Base-by-base conservation (phyloP, 352 stramenopile genomes). In the Globisporangium splendens region DNA sequence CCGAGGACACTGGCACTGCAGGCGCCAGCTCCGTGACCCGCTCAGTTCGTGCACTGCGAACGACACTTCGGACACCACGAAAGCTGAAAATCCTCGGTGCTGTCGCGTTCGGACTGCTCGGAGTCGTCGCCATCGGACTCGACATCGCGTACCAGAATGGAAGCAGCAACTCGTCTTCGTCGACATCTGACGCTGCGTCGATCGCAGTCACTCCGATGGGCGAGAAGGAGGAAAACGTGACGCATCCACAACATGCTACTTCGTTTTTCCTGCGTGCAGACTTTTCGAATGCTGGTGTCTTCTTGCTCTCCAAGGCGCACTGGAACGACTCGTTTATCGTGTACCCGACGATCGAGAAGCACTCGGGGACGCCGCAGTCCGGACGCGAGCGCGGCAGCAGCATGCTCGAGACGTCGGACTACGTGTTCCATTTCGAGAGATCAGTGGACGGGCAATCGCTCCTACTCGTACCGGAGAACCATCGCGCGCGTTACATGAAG, bases 281-380 rank as follows among this genome's bases (percentile, higher is more conserved):
- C 8, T 71, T 77, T 28, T 59, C 62, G 20, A 50, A 47, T 6
- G 57, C 70, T 15, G 66, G 69, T 14, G 52, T 77, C 8, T 91
- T 91, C 54, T 66, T 79, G 11, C 57, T 91, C 15, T 70, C 62
- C 39, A 89, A 91, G 63, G 33, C 59, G 18, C 56, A 75, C 44
- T 88, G 74, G 75, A 86, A 86, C 55, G 58, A 66, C 15, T 86
- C 77, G 13, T 91, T 89, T 53, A 70, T 91, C 31, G 79, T 91
- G 43, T 87, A 86, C 42, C 75, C 82, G 33, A 90, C 76, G 14
- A 73, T 90, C 12, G 77, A 77, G 7, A 87, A 79, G 54, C 72
- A 75, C 42, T 74, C 77, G 28, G 71, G 75, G 7, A 77, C 82
- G 0, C 62, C 75, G 15, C 49, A 63, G n/a, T 1, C 42, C 7